Evolutionary conservation across 2,329 filamentous ascomycete genomes (phyloP), one percentile per base, ranked within the genome.

Genomic region (Alternaria novae-zelandiae): DNA sequence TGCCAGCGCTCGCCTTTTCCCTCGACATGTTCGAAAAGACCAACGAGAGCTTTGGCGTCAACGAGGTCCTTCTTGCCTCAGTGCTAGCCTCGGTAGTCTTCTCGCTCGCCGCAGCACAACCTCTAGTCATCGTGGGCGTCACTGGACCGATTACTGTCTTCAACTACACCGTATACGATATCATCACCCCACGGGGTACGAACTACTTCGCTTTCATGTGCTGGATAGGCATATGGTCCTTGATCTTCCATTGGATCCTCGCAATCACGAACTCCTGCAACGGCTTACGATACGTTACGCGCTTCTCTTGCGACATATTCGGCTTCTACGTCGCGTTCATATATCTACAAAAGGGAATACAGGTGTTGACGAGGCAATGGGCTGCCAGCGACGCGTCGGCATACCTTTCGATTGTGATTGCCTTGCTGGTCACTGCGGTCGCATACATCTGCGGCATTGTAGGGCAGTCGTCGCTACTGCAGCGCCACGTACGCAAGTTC

Each of bases 1-100:
- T 97, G 12, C 93, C 94, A 1, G 93, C 94, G 1, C 82, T 97
- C 63, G 94, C 94, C 51, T 97, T 97, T 81, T 96, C 92, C 2
- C 85, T 97, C 57, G 93, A 97, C 80, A 97, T 97, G 94, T 96
- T 96, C 76, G 91, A 90, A 65, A 95, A 94, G 81, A 97, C 93
- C 0, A 84, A 90, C 65, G 91, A 90, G 80, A 91, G 91, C 70
- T 97, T 93, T 74, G 93, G 94, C 54, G 93, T 97, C 61, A 97
- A 97, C 77, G 94, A 97, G 81, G 93, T 96, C 3, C 84, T 97
- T n/a, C 84, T 97, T 41, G 86, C 94, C 7, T 96, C 92, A 2
- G 93, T 96, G 2, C 83, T 97, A 8, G 94, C 91, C 3, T 87
- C 92, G 6, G 88, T 95, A 1, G 91, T 97, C 2, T 97, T 97